These are phyloP conservation scores for Xanthoconium stramineum DNA, from an alignment of 768 basidiomycete genomes.

Conservation along the genomic window DNA sequence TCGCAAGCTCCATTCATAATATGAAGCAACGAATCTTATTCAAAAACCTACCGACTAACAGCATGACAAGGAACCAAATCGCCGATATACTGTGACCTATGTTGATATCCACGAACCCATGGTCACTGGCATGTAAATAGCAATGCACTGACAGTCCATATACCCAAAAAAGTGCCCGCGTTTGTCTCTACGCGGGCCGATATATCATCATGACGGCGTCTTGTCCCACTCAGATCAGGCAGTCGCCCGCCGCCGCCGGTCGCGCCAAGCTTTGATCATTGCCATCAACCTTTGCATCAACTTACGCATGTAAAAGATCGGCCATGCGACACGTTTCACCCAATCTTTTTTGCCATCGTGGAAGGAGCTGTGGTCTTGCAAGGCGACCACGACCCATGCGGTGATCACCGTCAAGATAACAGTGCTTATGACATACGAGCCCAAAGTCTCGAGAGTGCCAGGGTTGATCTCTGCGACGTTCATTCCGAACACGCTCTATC, in stretches of 20 bases:
- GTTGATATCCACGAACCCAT: background rate
- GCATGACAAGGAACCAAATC: no score
- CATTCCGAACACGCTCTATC: slow-evolving; percentile 33
- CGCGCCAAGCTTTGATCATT: background rate
- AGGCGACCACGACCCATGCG: slow-evolving; percentile 54
- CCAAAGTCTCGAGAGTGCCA: slow-evolving; percentile 30
- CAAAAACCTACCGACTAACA: no score
- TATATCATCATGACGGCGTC: no score
- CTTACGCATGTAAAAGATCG: slow-evolving; percentile 1
- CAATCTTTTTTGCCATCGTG: slow-evolving; percentile 8
- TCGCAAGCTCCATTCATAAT: no score
- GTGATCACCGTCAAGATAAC: slow-evolving; percentile 49
- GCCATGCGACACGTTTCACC: slow-evolving; percentile 21
- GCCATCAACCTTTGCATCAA: background rate
- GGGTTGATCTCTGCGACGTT: slow-evolving; percentile 31
- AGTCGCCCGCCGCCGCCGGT: background rate
- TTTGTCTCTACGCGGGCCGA: no score
- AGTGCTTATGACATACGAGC: slow-evolving; percentile 41
- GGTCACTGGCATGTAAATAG: background rate
- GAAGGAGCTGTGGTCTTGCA: slow-evolving; percentile 35
- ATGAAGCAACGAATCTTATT: no score
- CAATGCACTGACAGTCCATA: background rate
- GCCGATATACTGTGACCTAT: no score
- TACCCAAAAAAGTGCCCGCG: no score
- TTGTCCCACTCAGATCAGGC: no score